Conservation (phyloP, 805 yeast species). For the Wickerhamomyces chambardii region DNA sequence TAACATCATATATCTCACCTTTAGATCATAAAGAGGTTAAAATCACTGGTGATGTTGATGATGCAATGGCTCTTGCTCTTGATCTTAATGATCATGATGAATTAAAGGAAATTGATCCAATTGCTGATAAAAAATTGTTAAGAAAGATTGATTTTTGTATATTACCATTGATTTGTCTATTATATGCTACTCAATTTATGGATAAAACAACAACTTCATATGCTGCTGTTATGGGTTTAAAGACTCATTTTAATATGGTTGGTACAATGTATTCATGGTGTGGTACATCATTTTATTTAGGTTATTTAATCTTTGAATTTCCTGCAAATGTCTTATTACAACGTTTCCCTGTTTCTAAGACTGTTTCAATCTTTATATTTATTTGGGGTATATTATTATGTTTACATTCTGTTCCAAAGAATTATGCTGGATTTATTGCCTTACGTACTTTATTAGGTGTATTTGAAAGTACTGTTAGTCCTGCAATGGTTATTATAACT, state of each 20-base stretch:
- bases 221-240: slow-evolving; percentile 32
- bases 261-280: slow-evolving; percentile 3
- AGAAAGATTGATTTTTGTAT: slow-evolving; percentile 14
- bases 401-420: slow-evolving; percentile 1
- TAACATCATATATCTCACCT: too few relatives aligned
- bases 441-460: slow-evolving; percentile 10
- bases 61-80: too few relatives aligned
- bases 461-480: slow-evolving; percentile 16
- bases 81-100: too few relatives aligned
- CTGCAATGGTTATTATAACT: slow-evolving; percentile 24
- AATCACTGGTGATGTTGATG: too few relatives aligned
- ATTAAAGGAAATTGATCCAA: too few relatives aligned
- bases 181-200: slow-evolving; percentile 42
- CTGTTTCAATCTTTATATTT: slow-evolving; percentile 1
- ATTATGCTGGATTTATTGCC: slow-evolving; percentile 4
- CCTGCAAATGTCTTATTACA: slow-evolving; percentile 6
- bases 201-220: slow-evolving; percentile 43
- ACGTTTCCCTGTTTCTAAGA: slow-evolving; percentile 2
- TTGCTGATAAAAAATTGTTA: not conserved
- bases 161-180: slow-evolving; percentile 34
- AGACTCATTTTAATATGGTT: not conserved
- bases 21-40: too few relatives aligned
- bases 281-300: slow-evolving; percentile 6
- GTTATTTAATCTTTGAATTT: slow-evolving; percentile 7
- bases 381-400: slow-evolving; percentile 6